Evolutionary conservation across 441 rosid species (phyloP).

Genomic region (Adansonia madagascariensis): DNA sequence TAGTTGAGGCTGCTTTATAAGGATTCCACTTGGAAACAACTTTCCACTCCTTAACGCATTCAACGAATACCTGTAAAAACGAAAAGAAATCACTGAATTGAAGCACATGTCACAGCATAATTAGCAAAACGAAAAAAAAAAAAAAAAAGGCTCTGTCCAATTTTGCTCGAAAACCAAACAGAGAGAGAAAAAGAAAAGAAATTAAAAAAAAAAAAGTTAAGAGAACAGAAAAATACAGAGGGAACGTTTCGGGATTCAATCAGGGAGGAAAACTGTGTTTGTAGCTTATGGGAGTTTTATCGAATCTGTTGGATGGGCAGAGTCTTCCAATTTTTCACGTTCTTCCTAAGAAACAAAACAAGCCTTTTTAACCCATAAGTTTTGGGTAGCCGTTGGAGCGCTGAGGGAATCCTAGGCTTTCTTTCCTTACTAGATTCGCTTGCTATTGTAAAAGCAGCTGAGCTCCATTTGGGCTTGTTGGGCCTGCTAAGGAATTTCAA

Average conservation of each 20-base stretch:
- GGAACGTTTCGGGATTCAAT: slow-evolving; percentile 47
- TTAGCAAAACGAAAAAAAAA: neutral
- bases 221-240: slow-evolving; percentile 43
- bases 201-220: neutral
- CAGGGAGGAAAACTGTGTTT: slow-evolving; percentile 37
- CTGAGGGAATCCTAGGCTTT: neutral
- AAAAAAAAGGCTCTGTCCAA: neutral
- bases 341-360: slow-evolving; percentile 10
- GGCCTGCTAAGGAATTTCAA: neutral
- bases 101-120: neutral
- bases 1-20: slow-evolving; percentile 67
- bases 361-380: neutral
- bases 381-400: neutral
- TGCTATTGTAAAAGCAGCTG: neutral
- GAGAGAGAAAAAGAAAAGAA: neutral
- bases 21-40: slow-evolving; percentile 78
- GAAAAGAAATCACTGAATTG: neutral
- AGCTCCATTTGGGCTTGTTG: neutral
- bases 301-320: too few species aligned
- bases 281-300: slow-evolving; percentile 52
- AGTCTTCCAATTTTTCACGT: slow-evolving; percentile 29
- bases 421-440: neutral
- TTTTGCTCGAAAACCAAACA: neutral
- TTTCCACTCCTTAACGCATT: slow-evolving; percentile 64
- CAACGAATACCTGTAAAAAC: slow-evolving; percentile 55